phyloP scores from a whole-genome alignment of 306 rosid genomes.

The Lathyrus aphaca region DNA sequence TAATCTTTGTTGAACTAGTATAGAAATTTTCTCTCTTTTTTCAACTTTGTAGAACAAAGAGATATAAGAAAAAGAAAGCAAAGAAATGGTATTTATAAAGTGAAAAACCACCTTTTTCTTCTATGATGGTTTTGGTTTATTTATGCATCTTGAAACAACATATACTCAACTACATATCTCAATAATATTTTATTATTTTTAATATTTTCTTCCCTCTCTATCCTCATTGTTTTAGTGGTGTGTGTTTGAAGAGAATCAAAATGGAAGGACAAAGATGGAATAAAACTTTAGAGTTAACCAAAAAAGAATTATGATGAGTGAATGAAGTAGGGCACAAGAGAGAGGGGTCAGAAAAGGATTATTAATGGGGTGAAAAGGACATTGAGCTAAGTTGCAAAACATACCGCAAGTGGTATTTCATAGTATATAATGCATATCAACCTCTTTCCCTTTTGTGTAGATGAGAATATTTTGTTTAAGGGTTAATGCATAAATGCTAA shows the following conservation, averaged over 20 bases:
- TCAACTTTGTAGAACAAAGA: neutral
- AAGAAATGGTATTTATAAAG: constrained; percentile 64
- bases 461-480: constrained; percentile 18
- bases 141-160: constrained; percentile 39
- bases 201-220: neutral
- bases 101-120: constrained; percentile 50
- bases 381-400: constrained; percentile 45
- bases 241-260: constrained; percentile 49
- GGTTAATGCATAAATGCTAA: neutral
- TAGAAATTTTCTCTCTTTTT: too few relatives aligned
- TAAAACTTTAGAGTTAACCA: constrained; percentile 15
- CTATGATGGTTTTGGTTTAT: neutral
- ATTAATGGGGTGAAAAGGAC: constrained; percentile 61
- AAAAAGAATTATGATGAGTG: constrained; percentile 8
- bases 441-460: constrained; percentile 31
- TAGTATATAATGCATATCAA: constrained; percentile 21
- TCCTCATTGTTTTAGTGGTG: constrained; percentile 22
- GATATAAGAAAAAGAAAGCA: constrained; percentile 59
- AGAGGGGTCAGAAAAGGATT: constrained; percentile 47
- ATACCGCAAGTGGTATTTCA: constrained; percentile 35
- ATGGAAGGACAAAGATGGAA: constrained; percentile 44
- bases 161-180: constrained; percentile 8
- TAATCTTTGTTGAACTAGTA: too few relatives aligned
- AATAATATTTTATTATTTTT: neutral
- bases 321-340: constrained; percentile 40